A percentile compares a stretch with the other conserved stretches of the same genome.
phyloP scores from a whole-genome alignment of 192 early-diverging fungal species.

The Diversispora eburnea region DNA sequence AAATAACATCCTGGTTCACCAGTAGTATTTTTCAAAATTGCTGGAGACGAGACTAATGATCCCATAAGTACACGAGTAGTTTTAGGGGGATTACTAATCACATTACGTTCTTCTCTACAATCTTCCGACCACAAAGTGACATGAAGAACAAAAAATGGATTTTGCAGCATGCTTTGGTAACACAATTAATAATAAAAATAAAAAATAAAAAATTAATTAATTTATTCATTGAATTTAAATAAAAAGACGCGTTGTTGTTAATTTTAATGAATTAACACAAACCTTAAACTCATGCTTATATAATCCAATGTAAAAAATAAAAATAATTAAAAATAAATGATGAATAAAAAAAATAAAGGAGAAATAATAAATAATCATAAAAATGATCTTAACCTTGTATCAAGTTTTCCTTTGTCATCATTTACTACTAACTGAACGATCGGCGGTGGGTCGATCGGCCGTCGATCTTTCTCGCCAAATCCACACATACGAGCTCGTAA shows the following conservation, averaged over 20 bases:
- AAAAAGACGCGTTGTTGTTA: not conserved
- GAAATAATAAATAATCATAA: not conserved
- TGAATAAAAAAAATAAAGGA: not conserved
- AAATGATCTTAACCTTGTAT: conserved; percentile 32
- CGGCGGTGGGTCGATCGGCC: conserved; percentile 75
- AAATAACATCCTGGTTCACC: conserved; percentile 70
- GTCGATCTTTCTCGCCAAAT: conserved; percentile 76
- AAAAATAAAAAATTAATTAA: conserved; percentile 2
- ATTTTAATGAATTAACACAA: not conserved
- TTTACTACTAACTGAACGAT: conserved; percentile 65
- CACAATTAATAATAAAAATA: conserved; percentile 3
- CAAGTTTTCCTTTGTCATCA: conserved; percentile 46
- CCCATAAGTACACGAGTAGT: conserved; percentile 62
- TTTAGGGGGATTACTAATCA: conserved; percentile 59
- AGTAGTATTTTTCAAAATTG: conserved; percentile 46
- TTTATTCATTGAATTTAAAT: not conserved
- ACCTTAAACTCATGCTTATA: conserved; percentile 13
- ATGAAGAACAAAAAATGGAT: conserved; percentile 61
- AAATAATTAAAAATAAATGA: not conserved
- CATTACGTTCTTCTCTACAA: conserved; percentile 51
- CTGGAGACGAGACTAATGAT: conserved; percentile 58
- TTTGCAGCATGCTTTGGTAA: conserved; percentile 34
- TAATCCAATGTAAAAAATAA: not conserved
- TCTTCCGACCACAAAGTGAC: conserved; percentile 61
- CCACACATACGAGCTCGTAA: conserved; percentile 77